Evolutionary conservation across 2,329 filamentous ascomycete species (phyloP), one percentile per base, ranked within the genome.

Genomic region (Fusarium concolor): DNA sequence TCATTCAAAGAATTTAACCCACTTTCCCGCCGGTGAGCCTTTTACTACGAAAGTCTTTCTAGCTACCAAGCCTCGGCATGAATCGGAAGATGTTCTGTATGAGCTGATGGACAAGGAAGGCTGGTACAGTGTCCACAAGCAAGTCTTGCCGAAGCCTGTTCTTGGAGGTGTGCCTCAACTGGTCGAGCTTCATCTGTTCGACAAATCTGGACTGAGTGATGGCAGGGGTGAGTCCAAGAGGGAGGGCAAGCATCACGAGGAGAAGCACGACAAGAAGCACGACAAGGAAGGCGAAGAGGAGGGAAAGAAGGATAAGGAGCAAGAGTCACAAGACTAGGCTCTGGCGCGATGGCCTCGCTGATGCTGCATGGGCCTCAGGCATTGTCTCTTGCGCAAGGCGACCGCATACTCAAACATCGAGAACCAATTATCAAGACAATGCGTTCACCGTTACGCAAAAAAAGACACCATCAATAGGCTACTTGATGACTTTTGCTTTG

Each of bases 21-120:
- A 74, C 39, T 58, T 68, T 1, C 51, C 56, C 10, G 52, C 45
- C n/a, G 56, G 55, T 22, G 57, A 65, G 28, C 55, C 67, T 8
- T 70, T 71, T 29, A 70, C 62, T 47, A 82, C 83, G n/a, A 79
- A 76, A 9, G 82, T 88, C 2, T 78, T 88, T 22, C 68, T 89
- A 14, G 84, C 85, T 4, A 87, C 85, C 0, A 89, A 89, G 72
- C 85, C 82, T 1, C 81, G 86, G 2, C 87, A 89, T 63, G 77
- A 80, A 4, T 86, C 85, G 0, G 86, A 89, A 68, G 74, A 77
- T 31, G 80, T 76, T 0, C 70, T 87, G 18, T 87, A 86, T 58
- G 77, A 78, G 8, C 71, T 87, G 20, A 79, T 89, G 77, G 67
- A 77, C 2, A 72, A 72, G 4, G 76, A 81, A 3, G 80, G 79